These are phyloP conservation scores for Myxozyma geophila DNA, from an alignment of 805 yeast species.

Conservation along the genomic window DNA sequence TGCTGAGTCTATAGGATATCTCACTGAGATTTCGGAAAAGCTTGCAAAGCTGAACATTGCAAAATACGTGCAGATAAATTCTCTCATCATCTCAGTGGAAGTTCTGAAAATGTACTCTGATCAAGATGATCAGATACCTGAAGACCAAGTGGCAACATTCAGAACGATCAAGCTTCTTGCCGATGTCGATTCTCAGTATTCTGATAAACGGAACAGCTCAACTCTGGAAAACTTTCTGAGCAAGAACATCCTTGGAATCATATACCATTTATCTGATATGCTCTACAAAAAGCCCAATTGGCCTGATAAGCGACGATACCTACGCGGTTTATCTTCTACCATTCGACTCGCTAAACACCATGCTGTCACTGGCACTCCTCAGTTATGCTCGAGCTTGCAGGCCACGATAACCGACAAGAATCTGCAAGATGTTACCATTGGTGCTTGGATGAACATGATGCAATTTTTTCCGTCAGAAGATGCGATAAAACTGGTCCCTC, in stretches of 20 bases:
- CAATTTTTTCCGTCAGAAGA: constrained; percentile 59
- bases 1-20: constrained; percentile 55
- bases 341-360: constrained; percentile 58
- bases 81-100: constrained; percentile 42
- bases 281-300: constrained; percentile 74
- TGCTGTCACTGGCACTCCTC: constrained; percentile 75
- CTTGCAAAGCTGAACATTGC: constrained; percentile 46
- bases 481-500: constrained; percentile 69
- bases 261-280: constrained; percentile 77
- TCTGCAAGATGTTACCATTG: constrained; percentile 63
- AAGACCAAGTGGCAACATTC: constrained; percentile 20
- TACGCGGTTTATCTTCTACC: constrained; percentile 73
- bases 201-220: not conserved
- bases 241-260: constrained; percentile 70
- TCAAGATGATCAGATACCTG: constrained; percentile 30
- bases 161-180: constrained; percentile 26
- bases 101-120: constrained; percentile 52
- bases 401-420: constrained; percentile 69
- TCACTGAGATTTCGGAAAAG: constrained; percentile 58
- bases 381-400: constrained; percentile 82
- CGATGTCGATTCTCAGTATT: constrained; percentile 4
- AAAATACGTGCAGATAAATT: constrained; percentile 31
- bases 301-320: constrained; percentile 69
- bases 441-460: constrained; percentile 69
- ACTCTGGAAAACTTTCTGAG: constrained; percentile 53